Base-by-base conservation (phyloP, 2,329 filamentous ascomycete species). In the Diaporthe velutina region DNA sequence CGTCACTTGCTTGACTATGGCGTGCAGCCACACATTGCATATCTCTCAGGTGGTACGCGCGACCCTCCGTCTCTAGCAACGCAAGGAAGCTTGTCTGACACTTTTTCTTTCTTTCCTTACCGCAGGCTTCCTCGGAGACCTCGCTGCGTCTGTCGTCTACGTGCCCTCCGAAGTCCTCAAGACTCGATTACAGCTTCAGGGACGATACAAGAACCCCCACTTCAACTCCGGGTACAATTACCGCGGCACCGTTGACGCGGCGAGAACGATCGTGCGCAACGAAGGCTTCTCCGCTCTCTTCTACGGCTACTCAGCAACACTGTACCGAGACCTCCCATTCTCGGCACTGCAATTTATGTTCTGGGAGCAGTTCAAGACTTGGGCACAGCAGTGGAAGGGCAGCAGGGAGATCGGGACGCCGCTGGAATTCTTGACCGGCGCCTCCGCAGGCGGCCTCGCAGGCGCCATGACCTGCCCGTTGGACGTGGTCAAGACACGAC, bases 211-310 rank as follows among this genome's bases (percentile, higher is more conserved):
- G 84, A 99, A 99, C 81, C 96, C 97, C 0, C 94, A 93, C 84
- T 98, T 98, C 86, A 88, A 92, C 64, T 98, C 95, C 0, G 97
- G 97, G 74, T 99, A 99, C 86, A 99, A 99, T 83, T 99, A 99
- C 83, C 93, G 93, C 79, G 93, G 92, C 55, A 98, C 95, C 2
- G 83, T 92, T 71, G 94, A 99, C 83, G 97, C 97, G 3, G 92
- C 93, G 19, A 91, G 93, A 78, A 98, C 95, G 0, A 98, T 99
- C 75, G 89, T 95, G 22, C 91, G 92, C 52, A 89, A 90, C 55
- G 97, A 99, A 85, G 97, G 97, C 0, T 88, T 95, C 71, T 88
- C 91, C 0, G 97, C 97, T 25, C 89, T 99, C 33, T 99, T 98
- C 83, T 93, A 98, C 79, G 97, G 97, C n/a, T 99, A 97, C 86